Conservation (phyloP, 2,329 filamentous ascomycete genomes). For the Phyllosticta ampelicida region DNA sequence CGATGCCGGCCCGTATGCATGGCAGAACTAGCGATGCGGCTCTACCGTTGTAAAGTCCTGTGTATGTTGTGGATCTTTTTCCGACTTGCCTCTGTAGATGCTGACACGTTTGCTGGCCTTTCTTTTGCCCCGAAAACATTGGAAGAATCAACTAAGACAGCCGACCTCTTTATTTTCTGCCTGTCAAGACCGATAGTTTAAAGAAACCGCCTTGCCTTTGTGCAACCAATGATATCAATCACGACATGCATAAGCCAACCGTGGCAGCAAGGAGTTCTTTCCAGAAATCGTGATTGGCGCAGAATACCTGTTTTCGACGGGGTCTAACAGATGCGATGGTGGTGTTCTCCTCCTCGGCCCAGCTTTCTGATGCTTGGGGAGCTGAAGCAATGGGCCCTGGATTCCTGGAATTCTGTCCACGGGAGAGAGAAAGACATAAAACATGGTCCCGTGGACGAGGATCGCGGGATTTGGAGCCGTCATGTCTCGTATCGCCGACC, state of each 20-base stretch:
- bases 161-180: not conserved
- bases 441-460: not conserved
- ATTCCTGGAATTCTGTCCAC: not conserved
- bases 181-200: not conserved
- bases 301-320: not conserved
- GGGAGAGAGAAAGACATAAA: not conserved
- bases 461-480: too few species aligned
- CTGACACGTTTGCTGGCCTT: not conserved
- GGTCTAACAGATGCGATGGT: not conserved
- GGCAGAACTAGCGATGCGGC: not conserved
- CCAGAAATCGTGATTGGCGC: not conserved
- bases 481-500: too few species aligned
- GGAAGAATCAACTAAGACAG: not conserved
- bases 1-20: not conserved
- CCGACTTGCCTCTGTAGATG: not conserved
- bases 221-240: not conserved
- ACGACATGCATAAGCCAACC: not conserved
- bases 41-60: not conserved
- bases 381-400: not conserved
- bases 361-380: not conserved
- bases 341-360: not conserved
- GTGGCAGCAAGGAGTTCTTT: not conserved
- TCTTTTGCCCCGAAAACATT: not conserved
- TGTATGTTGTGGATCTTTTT: not conserved
- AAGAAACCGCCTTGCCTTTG: not conserved